Percentiles rank a stretch among this genome's conserved stretches.
phyloP scores from a whole-genome alignment of 768 basidiomycete genomes.

The Exidia glandulosa region DNA sequence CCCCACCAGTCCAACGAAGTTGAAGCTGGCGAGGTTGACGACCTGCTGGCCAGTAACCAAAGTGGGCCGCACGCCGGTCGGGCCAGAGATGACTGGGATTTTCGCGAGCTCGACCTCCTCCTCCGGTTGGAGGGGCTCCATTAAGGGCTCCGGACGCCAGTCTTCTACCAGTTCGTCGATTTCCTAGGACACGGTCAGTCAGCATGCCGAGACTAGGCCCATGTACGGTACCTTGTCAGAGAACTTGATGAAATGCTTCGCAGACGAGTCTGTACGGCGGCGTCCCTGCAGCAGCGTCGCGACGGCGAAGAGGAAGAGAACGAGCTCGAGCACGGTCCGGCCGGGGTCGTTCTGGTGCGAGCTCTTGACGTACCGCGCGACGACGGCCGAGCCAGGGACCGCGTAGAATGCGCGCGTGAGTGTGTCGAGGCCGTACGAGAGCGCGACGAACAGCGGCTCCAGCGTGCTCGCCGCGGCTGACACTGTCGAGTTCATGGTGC shows the following conservation, averaged over 20 bases:
- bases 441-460: conserved; percentile 50
- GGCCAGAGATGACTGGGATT: conserved; percentile 66
- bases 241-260: conserved; percentile 85
- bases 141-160: conserved; percentile 83
- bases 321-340: conserved; percentile 78
- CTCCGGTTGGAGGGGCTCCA: conserved; percentile 41
- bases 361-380: conserved; percentile 85
- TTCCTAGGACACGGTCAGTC: conserved; percentile 46
- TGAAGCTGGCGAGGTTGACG: conserved; percentile 79
- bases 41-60: conserved; percentile 64
- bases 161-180: conserved; percentile 93
- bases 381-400: conserved; percentile 70
- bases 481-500: background rate
- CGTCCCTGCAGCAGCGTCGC: conserved; percentile 80
- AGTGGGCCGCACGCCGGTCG: conserved; percentile 61
- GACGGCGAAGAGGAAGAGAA: conserved; percentile 79
- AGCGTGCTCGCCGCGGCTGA: conserved; percentile 17
- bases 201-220: background rate
- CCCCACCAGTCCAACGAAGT: conserved; percentile 83
- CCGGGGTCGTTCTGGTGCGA: conserved; percentile 96
- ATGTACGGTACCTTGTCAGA: conserved; percentile 60
- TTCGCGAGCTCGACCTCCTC: conserved; percentile 59
- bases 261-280: conserved; percentile 73
- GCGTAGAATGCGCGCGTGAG: conserved; percentile 57
- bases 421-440: conserved; percentile 49